Evolutionary conservation across 2,329 filamentous ascomycete species (phyloP).

Genomic region (Bipolaris oryzae): DNA sequence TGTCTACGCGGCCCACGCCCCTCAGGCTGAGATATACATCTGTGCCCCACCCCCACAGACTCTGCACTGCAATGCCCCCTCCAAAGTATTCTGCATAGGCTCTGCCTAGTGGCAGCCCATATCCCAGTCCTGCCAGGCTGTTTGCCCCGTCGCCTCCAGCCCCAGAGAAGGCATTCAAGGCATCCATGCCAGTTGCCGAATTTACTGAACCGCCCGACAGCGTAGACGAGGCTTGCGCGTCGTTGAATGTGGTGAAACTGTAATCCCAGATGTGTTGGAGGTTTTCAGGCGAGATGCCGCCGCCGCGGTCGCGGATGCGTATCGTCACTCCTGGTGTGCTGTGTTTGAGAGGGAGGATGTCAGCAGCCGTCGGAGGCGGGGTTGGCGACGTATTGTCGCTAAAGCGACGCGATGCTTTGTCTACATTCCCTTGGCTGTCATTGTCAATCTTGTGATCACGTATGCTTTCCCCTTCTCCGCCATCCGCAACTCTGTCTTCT

Average conservation of each 20-base stretch:
- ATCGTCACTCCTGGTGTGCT: slow-evolving; percentile 86
- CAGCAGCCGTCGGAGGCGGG: slow-evolving; percentile 33
- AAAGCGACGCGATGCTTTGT: slow-evolving; percentile 39
- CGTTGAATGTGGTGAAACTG: slow-evolving; percentile 92
- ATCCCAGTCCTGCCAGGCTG: slow-evolving; percentile 85
- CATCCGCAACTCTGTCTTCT: slow-evolving; percentile 24
- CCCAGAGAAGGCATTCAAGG: slow-evolving; percentile 75
- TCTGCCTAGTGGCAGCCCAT: slow-evolving; percentile 85
- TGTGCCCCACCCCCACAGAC: slow-evolving; percentile 88
- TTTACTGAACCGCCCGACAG: slow-evolving; percentile 47
- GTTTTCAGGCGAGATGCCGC: slow-evolving; percentile 85
- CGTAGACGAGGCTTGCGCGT: slow-evolving; percentile 60
- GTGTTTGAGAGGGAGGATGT: slow-evolving; percentile 54
- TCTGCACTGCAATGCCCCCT: slow-evolving; percentile 93
- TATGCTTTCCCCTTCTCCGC: slow-evolving; percentile 14
- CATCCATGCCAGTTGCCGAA: slow-evolving; percentile 59
- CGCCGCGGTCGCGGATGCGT: slow-evolving; percentile 92
- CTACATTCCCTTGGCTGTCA: slow-evolving; percentile 39
- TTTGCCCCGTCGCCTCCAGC: slow-evolving; percentile 76
- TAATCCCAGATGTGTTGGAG: slow-evolving; percentile 93
- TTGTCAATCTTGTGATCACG: slow-evolving; percentile 30
- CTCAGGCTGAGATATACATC: slow-evolving; percentile 69
- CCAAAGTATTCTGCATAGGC: slow-evolving; percentile 99
- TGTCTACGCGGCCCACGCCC: slow-evolving; percentile 60
- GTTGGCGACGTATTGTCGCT: slow-evolving; percentile 31